Percentiles rank a stretch among this genome's conserved stretches.
Evolutionary conservation across 257 asterid species (phyloP).

Genomic region (Lavandula angustifolia): DNA sequence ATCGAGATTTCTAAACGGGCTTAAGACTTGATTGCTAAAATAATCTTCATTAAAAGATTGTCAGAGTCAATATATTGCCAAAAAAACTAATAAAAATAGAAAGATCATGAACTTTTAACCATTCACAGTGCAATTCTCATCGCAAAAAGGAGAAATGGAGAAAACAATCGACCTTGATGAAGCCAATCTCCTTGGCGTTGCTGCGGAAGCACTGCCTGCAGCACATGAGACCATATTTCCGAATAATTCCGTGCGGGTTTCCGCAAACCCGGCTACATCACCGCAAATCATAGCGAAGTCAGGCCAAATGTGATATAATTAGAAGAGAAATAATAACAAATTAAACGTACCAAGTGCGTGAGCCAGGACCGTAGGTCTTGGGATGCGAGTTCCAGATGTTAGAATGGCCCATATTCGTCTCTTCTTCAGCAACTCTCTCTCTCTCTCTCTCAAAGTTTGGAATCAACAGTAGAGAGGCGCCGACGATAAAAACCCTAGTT

Average conservation of each 20-base stretch:
- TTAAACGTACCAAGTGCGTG: constrained; percentile 44
- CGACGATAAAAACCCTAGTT: constrained; percentile 33
- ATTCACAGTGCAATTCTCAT: neutral
- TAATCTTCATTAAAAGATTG: too few species aligned
- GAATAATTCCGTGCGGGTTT: constrained; percentile 41
- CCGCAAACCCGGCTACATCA: constrained; percentile 45
- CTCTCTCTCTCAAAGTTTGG: neutral
- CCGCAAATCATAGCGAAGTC: neutral
- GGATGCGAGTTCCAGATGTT: constrained; percentile 57
- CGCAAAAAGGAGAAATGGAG: neutral
- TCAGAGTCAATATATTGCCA: neutral
- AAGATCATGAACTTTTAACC: neutral
- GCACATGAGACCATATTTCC: constrained; percentile 48
- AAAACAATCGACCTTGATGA: constrained; percentile 35
- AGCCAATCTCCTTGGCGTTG: constrained; percentile 53
- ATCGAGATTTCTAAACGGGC: neutral
- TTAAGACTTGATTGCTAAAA: too few species aligned
- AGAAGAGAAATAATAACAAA: neutral
- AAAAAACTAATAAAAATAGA: neutral
- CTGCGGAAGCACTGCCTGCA: constrained; percentile 56
- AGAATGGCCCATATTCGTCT: constrained; percentile 44
- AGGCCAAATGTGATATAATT: neutral
- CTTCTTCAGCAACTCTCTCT: constrained; percentile 5
- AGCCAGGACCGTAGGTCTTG: constrained; percentile 51
- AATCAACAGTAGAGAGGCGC: neutral